Base-by-base conservation (phyloP, 305 asterid species). In the Solanum hybrid region DNA sequence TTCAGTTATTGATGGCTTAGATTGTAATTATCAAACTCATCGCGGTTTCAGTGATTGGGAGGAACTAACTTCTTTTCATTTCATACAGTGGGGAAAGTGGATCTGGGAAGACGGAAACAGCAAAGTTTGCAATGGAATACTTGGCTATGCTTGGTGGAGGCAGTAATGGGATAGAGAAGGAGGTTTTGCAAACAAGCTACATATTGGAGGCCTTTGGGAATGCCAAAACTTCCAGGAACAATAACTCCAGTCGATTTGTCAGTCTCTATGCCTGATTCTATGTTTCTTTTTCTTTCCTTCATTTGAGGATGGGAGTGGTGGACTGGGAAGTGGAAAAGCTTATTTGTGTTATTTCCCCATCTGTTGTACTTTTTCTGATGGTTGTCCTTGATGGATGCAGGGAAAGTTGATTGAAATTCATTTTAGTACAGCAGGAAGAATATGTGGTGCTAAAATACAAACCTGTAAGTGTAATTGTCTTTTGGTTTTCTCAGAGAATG, bases 41-140 rank as follows among this genome's bases (percentile, higher is more conserved):
- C 13, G 7, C 17, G 35, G 35, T 56, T 88, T 71, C 27, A 77
- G 27, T 77, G 42, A 87, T 34, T 88, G 78, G 24, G 66, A 88
- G 90, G 56, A 88, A 60, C 45, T 78, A 88, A 88, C 87, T 78
- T 64, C 86, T 29, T 90, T 81, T 92, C 91, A 35, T 90, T 79
- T 90, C 90, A 89, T 92, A 64, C 88, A 97, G 99, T 89, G 99
- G 99, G 86, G 98, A 94, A 93, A 96, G 99, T 91, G 99, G 99
- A 56, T 92, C 99, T 89, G 99, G 99, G 93, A 97, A 97, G 94
- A 96, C 99, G 42, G 98, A 94, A 94, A 96, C 99, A 72, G 99
- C 99, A 87, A 96, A 96, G 90, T 80, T 91, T 78, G 95, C 96
- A 77, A 93, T 95, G 95, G 94, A 95, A 90, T 97, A 96, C 94